Percentiles rank a stretch among this genome's conserved stretches.
These are phyloP conservation scores for Tricholoma saponaceum DNA, from an alignment of 768 basidiomycete species.

Conservation along the genomic window DNA sequence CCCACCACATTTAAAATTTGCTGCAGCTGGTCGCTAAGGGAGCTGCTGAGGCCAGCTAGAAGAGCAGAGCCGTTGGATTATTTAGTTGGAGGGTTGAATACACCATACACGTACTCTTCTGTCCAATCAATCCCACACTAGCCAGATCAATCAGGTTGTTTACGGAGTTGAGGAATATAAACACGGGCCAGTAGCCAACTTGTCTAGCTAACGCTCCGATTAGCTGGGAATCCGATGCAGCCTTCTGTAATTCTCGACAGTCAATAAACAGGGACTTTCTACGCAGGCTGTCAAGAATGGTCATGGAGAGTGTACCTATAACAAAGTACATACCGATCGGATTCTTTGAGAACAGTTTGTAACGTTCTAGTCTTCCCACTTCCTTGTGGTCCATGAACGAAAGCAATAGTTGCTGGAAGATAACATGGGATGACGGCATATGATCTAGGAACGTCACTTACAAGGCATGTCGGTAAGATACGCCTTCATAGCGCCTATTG, in stretches of 20 bases:
- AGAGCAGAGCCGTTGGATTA: not conserved
- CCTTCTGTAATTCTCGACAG: constrained; percentile 69
- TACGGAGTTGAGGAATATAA: constrained; percentile 78
- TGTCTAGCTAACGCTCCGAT: constrained; percentile 69
- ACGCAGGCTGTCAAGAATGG: not conserved
- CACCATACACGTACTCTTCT: constrained; percentile 57
- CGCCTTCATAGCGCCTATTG: constrained; percentile 56
- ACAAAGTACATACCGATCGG: constrained; percentile 40
- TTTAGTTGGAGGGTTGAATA: not conserved
- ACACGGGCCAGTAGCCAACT: constrained; percentile 87
- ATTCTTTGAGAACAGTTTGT: constrained; percentile 45
- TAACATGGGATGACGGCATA: not conserved
- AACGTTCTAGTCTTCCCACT: constrained; percentile 73
- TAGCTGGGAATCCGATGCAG: constrained; percentile 64
- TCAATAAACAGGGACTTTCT: constrained; percentile 81
- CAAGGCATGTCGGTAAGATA: constrained; percentile 81
- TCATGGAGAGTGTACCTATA: not conserved
- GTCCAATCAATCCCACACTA: constrained; percentile 89
- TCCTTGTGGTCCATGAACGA: constrained; percentile 81
- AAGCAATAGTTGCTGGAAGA: constrained; percentile 61
- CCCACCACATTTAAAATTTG: constrained; percentile 80
- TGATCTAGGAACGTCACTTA: constrained; percentile 26
- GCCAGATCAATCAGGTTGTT: constrained; percentile 89
- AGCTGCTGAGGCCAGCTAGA: constrained; percentile 77
- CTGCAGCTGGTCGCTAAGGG: constrained; percentile 78